Conservation (phyloP, 106 monocot genomes). For the Dioscorea zingiberensis region DNA sequence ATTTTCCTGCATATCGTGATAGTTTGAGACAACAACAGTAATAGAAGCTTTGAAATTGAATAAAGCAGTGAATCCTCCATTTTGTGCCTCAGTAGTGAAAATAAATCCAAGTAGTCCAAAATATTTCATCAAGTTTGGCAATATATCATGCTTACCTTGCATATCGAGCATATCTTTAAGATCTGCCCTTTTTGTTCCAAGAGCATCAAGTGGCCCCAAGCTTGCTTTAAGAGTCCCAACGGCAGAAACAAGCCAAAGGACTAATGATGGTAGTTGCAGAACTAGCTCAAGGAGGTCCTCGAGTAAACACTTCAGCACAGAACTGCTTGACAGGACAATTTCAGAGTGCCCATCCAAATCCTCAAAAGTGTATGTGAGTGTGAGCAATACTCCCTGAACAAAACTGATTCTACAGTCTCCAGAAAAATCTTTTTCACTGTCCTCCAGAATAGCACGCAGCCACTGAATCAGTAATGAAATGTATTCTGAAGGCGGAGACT, state of each 20-base stretch:
- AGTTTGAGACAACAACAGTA: no score
- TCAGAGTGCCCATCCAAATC: slow-evolving; percentile 85
- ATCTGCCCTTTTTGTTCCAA: no score
- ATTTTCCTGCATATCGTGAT: no score
- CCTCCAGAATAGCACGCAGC: slow-evolving; percentile 59
- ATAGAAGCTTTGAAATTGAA: no score
- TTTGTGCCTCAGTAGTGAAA: no score
- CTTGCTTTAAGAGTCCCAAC: no score
- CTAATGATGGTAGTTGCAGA: slow-evolving; percentile 70
- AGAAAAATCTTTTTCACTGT: slow-evolving; percentile 77
- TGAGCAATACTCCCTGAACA: slow-evolving; percentile 93
- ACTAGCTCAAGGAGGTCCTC: slow-evolving; percentile 66
- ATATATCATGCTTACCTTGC: no score
- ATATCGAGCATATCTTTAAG: no score
- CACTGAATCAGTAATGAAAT: slow-evolving; percentile 69
- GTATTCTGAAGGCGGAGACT: slow-evolving; percentile 37
- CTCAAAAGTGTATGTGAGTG: slow-evolving; percentile 93
- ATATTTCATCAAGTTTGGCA: no score
- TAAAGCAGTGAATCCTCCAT: no score
- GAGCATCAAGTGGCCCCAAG: no score
- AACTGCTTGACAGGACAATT: slow-evolving; percentile 31
- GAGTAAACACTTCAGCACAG: slow-evolving; percentile 49
- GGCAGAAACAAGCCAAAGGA: slow-evolving; percentile 92
- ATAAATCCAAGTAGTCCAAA: no score
- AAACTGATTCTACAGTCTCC: slow-evolving; percentile 82